Evolutionary conservation across 2,329 filamentous ascomycete genomes (phyloP), one percentile per base, ranked within the genome.

Genomic region (Madurella fahalii): DNA sequence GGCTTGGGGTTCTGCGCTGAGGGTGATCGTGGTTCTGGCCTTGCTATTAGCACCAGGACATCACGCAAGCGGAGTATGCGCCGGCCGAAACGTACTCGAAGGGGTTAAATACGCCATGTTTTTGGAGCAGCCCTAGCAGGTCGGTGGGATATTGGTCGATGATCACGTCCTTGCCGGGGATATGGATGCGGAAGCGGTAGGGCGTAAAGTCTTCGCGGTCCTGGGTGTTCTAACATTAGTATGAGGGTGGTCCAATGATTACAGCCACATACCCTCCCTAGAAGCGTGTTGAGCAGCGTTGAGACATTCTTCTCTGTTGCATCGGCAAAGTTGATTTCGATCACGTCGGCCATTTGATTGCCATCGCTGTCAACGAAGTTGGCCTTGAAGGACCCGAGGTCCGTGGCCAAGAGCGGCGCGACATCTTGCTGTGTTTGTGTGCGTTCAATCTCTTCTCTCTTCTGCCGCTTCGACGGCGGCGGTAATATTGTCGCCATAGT

Each of bases 241-340:
- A 40, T 18, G 18, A 16, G 9, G 11, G 18, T 9, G n/a, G 40
- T 34, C 13, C 5, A 9, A 37, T 13, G 9, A 17, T 2, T 37
- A n/a, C 13, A 7, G 12, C 30, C 12, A n/a, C 5, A 62, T 77
- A 87, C 86, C 76, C 86, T 83, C 65, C 85, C 87, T 68, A 95
- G 81, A 41, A 96, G 74, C 2, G 88, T 90, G 69, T 96, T 97
- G 52, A 96, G 72, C 0, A 96, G 78, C 9, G 92, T 81, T 50
- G 94, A 93, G 3, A 97, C 80, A 64, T 96, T 96, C 75, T 90
- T 93, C 58, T 94, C 89, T 8, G 83, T 87, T 2, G 93, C 88
- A 74, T 96, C 88, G 54, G 86, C 87, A 32, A 96, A 82, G 12
- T 90, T 86, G 41, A 96, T 86, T 64, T 86, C 79, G 47, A 86